phyloP scores from a whole-genome alignment of 2,329 filamentous ascomycete genomes.

The Xylaria sp. region DNA sequence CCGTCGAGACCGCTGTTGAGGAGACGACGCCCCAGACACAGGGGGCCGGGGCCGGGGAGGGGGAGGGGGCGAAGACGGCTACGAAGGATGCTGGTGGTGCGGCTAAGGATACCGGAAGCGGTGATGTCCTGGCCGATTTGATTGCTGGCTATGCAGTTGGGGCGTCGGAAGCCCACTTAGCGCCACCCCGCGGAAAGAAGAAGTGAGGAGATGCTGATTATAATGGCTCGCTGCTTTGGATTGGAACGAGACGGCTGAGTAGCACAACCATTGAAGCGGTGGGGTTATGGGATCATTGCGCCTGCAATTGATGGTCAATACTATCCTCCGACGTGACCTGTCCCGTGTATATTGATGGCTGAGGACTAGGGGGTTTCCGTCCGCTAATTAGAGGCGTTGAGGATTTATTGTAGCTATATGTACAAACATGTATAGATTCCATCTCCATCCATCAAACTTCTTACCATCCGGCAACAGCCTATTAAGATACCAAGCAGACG shows the following conservation, averaged over 20 bases:
- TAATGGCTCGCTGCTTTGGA: not conserved
- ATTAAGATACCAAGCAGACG: conserved; percentile 11
- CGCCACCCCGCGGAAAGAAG: conserved; percentile 55
- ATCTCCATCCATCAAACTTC: conserved; percentile 16
- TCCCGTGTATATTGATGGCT: conserved; percentile 26
- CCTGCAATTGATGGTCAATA: conserved; percentile 12
- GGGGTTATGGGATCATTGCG: conserved; percentile 12
- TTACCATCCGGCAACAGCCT: conserved; percentile 15
- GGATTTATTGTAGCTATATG: conserved; percentile 42
- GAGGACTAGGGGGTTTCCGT: conserved; percentile 3
- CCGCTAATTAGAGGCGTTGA: conserved; percentile 11
- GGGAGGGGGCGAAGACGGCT: conserved; percentile 15
- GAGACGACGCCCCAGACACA: conserved; percentile 42
- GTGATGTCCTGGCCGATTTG: conserved; percentile 60
- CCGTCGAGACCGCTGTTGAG: conserved; percentile 46
- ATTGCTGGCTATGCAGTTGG: conserved; percentile 60
- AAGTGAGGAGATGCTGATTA: conserved; percentile 51
- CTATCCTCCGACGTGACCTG: conserved; percentile 3
- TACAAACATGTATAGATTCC: conserved; percentile 48
- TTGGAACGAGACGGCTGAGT: not conserved
- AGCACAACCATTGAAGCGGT: conserved; percentile 2
- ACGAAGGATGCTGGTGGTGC: conserved; percentile 43
- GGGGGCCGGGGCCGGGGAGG: conserved; percentile 27
- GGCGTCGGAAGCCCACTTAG: conserved; percentile 29
- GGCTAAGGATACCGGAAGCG: conserved; percentile 42